Evolutionary conservation across 352 stramenopile genomes (phyloP).

Genomic region (Elongisporangium undulatum): DNA sequence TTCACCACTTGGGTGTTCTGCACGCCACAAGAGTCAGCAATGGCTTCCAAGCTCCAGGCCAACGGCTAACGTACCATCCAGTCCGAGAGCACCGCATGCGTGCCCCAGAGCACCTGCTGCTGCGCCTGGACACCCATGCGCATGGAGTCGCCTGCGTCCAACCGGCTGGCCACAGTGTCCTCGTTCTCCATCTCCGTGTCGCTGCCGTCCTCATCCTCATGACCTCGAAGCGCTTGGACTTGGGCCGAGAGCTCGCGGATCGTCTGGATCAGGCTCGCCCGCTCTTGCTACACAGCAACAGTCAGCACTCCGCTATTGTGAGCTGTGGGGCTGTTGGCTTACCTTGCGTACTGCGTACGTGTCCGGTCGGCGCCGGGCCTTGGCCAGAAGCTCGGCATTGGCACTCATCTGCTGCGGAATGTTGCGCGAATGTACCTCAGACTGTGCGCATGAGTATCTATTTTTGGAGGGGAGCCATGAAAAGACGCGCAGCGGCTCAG

Average conservation of each 20-base stretch:
- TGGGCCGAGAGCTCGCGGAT: neutral
- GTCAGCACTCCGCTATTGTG: neutral
- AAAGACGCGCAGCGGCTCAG: neutral
- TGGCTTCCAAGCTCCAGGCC: too few relatives aligned
- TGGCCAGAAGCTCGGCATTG: neutral
- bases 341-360: neutral
- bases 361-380: neutral
- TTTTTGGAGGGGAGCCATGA: neutral
- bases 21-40: neutral
- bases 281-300: neutral
- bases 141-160: neutral
- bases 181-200: neutral
- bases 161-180: neutral
- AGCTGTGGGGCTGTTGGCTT: neutral
- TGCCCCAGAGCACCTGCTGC: neutral
- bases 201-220: neutral
- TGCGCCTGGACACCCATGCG: neutral
- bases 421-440: neutral
- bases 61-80: neutral
- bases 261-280: neutral
- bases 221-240: neutral
- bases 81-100: neutral
- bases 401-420: neutral
- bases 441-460: neutral
- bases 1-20: neutral